Percentiles rank a stretch among this genome's conserved stretches.
These are phyloP conservation scores for Golubevia pallescens DNA, from an alignment of 1,284 basidiomycete genomes.

Conservation along the genomic window DNA sequence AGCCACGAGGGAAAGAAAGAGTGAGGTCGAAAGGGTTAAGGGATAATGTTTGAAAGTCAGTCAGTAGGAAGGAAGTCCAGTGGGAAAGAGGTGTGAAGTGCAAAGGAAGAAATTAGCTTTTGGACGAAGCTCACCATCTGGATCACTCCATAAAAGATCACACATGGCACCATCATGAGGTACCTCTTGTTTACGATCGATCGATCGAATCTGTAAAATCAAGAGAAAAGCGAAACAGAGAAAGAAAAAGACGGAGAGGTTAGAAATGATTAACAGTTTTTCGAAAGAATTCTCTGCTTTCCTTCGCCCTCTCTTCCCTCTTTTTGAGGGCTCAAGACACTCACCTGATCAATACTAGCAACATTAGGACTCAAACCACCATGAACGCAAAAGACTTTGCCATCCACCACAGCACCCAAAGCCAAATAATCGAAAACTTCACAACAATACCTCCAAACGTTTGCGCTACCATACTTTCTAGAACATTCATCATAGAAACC, in stretches of 20 bases:
- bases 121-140: conserved; percentile 74
- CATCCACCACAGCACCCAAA: conserved; percentile 91
- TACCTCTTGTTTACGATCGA: conserved; percentile 96
- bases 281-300: too few relatives aligned
- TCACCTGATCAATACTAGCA: conserved; percentile 7
- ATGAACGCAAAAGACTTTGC: conserved; percentile 88
- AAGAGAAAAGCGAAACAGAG: too few relatives aligned
- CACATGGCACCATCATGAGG: conserved; percentile 99
- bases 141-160: conserved; percentile 97
- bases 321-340: too few relatives aligned
- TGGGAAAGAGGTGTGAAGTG: background rate
- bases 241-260: too few relatives aligned
- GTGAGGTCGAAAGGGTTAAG: background rate
- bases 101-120: background rate
- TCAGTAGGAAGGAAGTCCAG: too few relatives aligned
- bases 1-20: background rate
- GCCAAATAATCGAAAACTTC: conserved; percentile 98
- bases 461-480: conserved; percentile 93
- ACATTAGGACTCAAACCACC: conserved; percentile 74
- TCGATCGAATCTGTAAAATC: conserved; percentile 90
- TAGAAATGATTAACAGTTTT: too few relatives aligned
- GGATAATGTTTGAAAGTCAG: too few relatives aligned
- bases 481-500: conserved; percentile 64
- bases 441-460: conserved; percentile 97
- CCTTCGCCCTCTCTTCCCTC: too few relatives aligned